Percentiles rank a stretch among this genome's conserved stretches.
These are phyloP conservation scores for Neurospora discreta DNA, from an alignment of 495 filamentous ascomycete species.

Conservation along the genomic window DNA sequence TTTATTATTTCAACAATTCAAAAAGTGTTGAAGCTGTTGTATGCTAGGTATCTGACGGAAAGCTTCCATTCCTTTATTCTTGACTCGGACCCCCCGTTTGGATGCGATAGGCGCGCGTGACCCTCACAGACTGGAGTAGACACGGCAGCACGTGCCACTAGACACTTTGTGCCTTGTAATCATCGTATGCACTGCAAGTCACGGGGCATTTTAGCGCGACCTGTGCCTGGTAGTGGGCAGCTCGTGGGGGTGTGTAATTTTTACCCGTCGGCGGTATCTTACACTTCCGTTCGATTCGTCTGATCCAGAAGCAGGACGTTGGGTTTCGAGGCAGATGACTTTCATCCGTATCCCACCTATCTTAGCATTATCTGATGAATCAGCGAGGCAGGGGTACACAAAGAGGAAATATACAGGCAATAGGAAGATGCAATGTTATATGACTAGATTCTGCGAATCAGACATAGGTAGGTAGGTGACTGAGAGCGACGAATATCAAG, in stretches of 20 bases:
- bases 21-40: background rate
- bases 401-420: background rate
- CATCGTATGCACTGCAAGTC: background rate
- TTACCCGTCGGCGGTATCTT: background rate
- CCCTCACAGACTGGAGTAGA: constrained; percentile 15
- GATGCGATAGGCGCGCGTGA: constrained; percentile 24
- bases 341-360: background rate
- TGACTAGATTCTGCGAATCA: background rate
- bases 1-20: background rate
- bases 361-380: background rate
- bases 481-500: background rate
- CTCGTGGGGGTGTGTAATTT: background rate
- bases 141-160: constrained; percentile 18
- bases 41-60: background rate
- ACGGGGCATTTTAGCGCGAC: background rate
- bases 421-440: background rate
- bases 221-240: background rate
- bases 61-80: background rate
- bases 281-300: background rate
- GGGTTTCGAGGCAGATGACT: background rate
- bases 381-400: background rate
- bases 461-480: background rate
- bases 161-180: background rate
- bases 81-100: background rate
- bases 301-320: background rate